phyloP scores from a whole-genome alignment of 2,329 filamentous ascomycete genomes.

The Epichloe typhina region DNA sequence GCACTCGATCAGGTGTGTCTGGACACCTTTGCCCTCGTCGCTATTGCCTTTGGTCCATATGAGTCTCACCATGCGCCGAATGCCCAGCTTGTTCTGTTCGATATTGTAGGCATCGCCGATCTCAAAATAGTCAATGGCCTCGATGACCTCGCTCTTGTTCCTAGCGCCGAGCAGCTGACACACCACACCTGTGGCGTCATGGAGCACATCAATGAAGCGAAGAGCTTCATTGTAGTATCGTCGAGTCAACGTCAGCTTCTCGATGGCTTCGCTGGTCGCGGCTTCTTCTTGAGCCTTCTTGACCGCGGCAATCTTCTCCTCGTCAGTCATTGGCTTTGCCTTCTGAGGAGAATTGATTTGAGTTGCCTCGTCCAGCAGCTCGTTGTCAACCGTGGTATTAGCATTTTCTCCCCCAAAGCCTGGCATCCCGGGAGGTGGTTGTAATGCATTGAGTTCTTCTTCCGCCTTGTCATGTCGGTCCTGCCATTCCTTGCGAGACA shows the following conservation, averaged over 20 bases:
- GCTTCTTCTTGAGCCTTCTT: conserved; percentile 77
- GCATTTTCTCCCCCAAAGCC: conserved; percentile 45
- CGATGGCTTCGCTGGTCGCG: conserved; percentile 76
- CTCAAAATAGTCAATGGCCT: conserved; percentile 97
- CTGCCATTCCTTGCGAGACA: conserved; percentile 77
- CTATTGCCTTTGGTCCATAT: conserved; percentile 99
- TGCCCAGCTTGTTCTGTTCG: conserved; percentile 82
- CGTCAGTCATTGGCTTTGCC: conserved; percentile 57
- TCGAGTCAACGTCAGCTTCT: conserved; percentile 73
- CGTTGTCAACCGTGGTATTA: conserved; percentile 60
- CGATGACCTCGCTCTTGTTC: conserved; percentile 97
- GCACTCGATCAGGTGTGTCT: conserved; percentile 91
- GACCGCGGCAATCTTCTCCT: conserved; percentile 59
- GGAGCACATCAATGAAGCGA: conserved; percentile 83
- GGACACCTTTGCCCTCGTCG: conserved; percentile 96
- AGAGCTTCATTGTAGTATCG: conserved; percentile 90
- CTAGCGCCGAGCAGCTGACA: conserved; percentile 82
- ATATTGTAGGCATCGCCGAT: conserved; percentile 93
- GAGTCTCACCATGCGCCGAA: conserved; percentile 85
- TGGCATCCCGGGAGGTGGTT: conserved; percentile 63
- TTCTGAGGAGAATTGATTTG: conserved; percentile 61
- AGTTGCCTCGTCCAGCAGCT: conserved; percentile 78
- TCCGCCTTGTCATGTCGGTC: conserved; percentile 72
- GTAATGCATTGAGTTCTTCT: conserved; percentile 64
- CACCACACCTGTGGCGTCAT: conserved; percentile 66